Base-by-base conservation (phyloP, 345 rosid genomes). In the Clarkia xantiana region DNA sequence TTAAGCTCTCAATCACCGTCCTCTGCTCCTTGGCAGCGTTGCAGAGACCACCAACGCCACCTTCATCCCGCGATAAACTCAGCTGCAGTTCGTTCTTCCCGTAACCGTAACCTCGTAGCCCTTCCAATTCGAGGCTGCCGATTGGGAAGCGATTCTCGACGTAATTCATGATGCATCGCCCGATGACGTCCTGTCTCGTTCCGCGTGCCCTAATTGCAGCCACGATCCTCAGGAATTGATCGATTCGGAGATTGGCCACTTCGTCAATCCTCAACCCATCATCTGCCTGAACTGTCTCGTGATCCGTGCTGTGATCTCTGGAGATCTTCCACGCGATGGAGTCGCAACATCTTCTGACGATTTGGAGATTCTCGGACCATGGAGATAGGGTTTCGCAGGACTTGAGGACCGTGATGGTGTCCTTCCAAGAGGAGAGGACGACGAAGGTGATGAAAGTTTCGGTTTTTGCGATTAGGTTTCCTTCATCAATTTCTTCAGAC, bases 341-440 rank as follows among this genome's bases (percentile, higher is more conserved):
- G 53, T 89, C 97, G 18, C 87, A 78, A 42, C 97, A 80, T 74
- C 88, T 76, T 47, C 95, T 71, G 52, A 85, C 78, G 58, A 85
- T 73, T 58, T 89, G 95, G 53, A 82, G 77, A 66, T 82, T 85
- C 60, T 85, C 95, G 7, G 79, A 80, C 95, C 94, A 82, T n/a
- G 94, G 94, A 45, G 85, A 82, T 29, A 82, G 69, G 55, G 53
- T 58, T 62, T 74, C 68, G 11, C 94, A 80, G n/a, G 84, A 67
- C 76, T 72, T 78, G 25, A 82, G 79, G 53, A 85, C 85, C 1
- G 70, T 67, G 51, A 79, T 75, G 47, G 84, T 85, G 42, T 82
- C 94, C 69, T 72, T 85, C 94, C 95, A 79, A 19, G 97, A 80
- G 36, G 88, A 64, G 44, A 79, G 72, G 54, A 81, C 69, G 23